Evolutionary conservation across 75 land plant genomes (phyloP), one percentile per base, ranked within the genome.

Genomic region (Pinus taeda): DNA sequence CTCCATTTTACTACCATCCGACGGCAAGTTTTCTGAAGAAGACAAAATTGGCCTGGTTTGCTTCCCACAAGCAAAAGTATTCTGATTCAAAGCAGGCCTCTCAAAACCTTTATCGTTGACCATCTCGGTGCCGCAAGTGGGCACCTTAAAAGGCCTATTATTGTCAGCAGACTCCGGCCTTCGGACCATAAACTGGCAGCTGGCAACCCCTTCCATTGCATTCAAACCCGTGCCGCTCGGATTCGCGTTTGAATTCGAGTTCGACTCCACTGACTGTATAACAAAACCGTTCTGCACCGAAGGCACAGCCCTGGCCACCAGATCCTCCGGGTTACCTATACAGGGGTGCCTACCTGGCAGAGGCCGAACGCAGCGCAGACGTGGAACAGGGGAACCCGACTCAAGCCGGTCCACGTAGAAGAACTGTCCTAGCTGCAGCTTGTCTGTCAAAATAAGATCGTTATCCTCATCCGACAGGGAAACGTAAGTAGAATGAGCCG

Each of bases 341-440:
- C 92, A 94, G 18, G 89, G 85, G 30, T 89, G 95, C 39, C 93
- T 83, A 6, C 95, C 90, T 0, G 90, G 84, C 14, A 97, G 72
- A 18, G 98, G 93, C 11, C 93, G 83, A 57, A 97, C 83, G 20
- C 95, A 92, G 71, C 57, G 11, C 36, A 87, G 87, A 6, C 81
- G 84, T 1, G 93, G 93, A 1, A 79, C 74, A 12, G 89, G 88
- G 58, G 75, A 77, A 21, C 88, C 93, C 29, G 89, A 85, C 57
- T 85, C 80, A 39, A 97, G 84, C 26, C 89, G 81, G 20, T 97
- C 95, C 21, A 94, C 87, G 74, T 94, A 87, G 59, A 89, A 82
- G 81, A 94, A 90, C 79, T 94, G 98, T 42, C 99, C 98, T 11
- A 94, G 89, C 76, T 92, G 99, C 58, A 94, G 88, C 75, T 89